These are phyloP conservation scores for Neonectria hederae DNA, from an alignment of 2,329 filamentous ascomycete genomes.

Conservation along the genomic window DNA sequence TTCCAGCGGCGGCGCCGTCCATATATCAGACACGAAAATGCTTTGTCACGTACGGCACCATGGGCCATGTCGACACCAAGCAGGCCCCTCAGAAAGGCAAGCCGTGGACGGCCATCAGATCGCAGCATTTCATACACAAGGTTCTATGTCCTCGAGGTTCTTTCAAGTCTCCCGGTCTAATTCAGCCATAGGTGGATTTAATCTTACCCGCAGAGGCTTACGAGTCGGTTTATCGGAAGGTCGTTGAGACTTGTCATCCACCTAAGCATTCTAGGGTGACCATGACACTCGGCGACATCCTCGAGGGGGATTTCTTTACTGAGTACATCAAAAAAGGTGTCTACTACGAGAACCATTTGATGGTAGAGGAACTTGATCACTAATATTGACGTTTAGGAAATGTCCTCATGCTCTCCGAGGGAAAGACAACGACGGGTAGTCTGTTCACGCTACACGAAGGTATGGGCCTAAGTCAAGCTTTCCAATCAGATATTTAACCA, in stretches of 20 bases:
- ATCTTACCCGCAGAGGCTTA: conserved; percentile 74
- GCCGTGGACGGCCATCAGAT: conserved; percentile 76
- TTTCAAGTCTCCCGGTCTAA: background rate
- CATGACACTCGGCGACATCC: conserved; percentile 76
- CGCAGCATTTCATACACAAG: conserved; percentile 74
- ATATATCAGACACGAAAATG: conserved; percentile 72
- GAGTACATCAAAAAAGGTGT: conserved; percentile 83
- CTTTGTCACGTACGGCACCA: conserved; percentile 74
- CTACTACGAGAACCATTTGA: background rate
- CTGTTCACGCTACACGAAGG: conserved; percentile 77
- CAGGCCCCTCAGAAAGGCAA: conserved; percentile 77
- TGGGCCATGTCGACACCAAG: conserved; percentile 75
- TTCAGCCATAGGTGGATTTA: conserved; percentile 64
- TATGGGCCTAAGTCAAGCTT: conserved; percentile 41
- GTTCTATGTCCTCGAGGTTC: conserved; percentile 38
- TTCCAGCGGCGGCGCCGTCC: conserved; percentile 55
- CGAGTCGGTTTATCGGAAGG: conserved; percentile 60
- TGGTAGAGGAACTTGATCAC: background rate
- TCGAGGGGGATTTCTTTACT: conserved; percentile 82
- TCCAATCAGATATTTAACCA: conserved; percentile 8
- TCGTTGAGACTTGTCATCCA: conserved; percentile 51
- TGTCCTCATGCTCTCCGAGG: conserved; percentile 85
- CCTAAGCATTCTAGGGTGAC: conserved; percentile 73
- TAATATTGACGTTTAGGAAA: conserved; percentile 63
- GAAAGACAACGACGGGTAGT: conserved; percentile 74